These are phyloP conservation scores for Eutrema heterophyllum DNA, from an alignment of 345 rosid species.

Conservation along the genomic window DNA sequence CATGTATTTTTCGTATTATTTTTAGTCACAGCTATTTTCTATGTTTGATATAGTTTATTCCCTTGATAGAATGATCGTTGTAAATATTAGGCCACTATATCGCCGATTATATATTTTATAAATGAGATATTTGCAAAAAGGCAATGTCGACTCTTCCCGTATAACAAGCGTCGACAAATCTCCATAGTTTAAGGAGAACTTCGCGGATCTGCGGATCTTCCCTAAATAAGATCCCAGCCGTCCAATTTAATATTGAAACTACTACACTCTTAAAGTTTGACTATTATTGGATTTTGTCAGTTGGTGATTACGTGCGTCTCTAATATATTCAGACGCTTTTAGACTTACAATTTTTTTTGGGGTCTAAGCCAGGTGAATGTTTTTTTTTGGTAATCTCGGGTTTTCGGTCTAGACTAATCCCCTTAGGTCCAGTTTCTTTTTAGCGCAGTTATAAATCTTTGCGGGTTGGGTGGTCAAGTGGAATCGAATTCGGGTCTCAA, in stretches of 20 bases:
- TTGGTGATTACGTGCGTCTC: background rate
- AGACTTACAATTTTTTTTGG: no score
- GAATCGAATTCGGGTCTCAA: no score
- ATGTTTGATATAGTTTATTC: background rate
- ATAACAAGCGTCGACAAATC: slow-evolving; percentile 10
- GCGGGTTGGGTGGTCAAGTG: no score
- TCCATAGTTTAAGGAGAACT: slow-evolving; percentile 26
- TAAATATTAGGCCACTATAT: background rate
- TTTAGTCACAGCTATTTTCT: background rate
- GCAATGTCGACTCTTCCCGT: slow-evolving; percentile 5
- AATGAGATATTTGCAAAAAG: background rate
- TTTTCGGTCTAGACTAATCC: no score
- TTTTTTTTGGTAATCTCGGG: no score
- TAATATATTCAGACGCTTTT: background rate
- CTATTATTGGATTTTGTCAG: slow-evolving; percentile 3
- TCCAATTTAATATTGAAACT: slow-evolving; percentile 7
- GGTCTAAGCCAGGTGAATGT: background rate
- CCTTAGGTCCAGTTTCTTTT: no score
- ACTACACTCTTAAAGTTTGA: slow-evolving; percentile 22
- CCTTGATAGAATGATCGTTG: background rate
- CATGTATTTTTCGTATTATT: slow-evolving; percentile 16
- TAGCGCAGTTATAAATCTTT: no score
- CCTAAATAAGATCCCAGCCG: slow-evolving; percentile 15
- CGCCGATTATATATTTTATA: background rate
- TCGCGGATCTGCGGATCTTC: slow-evolving; percentile 22